These are phyloP conservation scores for Termitomyces heimii DNA, from an alignment of 768 basidiomycete genomes.

Conservation along the genomic window DNA sequence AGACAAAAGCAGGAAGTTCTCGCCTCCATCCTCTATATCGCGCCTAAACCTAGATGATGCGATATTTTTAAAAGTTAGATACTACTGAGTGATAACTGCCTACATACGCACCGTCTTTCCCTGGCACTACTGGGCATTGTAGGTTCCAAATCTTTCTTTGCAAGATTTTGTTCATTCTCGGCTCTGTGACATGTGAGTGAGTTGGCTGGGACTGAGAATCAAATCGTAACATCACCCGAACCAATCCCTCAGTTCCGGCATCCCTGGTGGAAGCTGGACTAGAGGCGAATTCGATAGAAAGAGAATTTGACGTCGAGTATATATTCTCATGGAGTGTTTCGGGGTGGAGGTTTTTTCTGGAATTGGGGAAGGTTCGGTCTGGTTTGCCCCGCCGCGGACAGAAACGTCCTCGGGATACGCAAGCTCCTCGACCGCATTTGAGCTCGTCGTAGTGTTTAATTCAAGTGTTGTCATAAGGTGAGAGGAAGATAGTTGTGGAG, in stretches of 20 bases:
- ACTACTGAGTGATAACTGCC: background rate
- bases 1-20: slow-evolving; percentile 12
- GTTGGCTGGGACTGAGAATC: slow-evolving; percentile 11
- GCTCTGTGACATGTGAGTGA: slow-evolving; percentile 24
- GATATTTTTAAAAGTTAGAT: slow-evolving; percentile 6
- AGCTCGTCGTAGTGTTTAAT: slow-evolving; percentile 3
- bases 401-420: slow-evolving; percentile 26
- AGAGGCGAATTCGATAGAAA: slow-evolving; percentile 69
- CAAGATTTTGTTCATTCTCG: slow-evolving; percentile 59
- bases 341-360: slow-evolving; percentile 24
- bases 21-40: slow-evolving; percentile 72
- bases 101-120: slow-evolving; percentile 56
- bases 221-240: slow-evolving; percentile 62
- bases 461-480: slow-evolving; percentile 12
- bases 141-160: slow-evolving; percentile 70
- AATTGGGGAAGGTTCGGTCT: slow-evolving; percentile 12
- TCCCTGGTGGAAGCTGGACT: slow-evolving; percentile 61
- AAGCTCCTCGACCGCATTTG: slow-evolving; percentile 18
- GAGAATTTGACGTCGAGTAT: slow-evolving; percentile 66
- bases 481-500: slow-evolving; percentile 3
- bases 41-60: slow-evolving; percentile 56
- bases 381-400: slow-evolving; percentile 14
- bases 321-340: slow-evolving; percentile 50
- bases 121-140: slow-evolving; percentile 44
- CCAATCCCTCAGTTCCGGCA: slow-evolving; percentile 84